Base-by-base conservation (phyloP, 768 basidiomycete genomes). In the Gymnopilus dilepis region DNA sequence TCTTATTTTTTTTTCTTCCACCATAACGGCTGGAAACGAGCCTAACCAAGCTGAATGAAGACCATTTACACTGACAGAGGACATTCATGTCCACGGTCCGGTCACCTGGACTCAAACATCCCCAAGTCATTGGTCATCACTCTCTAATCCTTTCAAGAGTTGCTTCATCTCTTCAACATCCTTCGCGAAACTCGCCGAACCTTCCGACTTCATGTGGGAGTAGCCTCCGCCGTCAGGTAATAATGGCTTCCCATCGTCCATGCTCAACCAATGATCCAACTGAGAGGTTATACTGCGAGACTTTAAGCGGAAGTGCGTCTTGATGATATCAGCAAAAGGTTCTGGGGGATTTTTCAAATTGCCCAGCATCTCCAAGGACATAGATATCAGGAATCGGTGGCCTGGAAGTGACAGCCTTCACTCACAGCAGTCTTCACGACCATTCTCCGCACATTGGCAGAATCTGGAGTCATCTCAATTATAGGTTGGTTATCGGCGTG, bases 391-490 rank as follows among this genome's bases (percentile, higher is more conserved):
- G 15, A 31, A 12, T 28, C 6, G 47, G 34, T 40, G 30, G 28
- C 41, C 8, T 11, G 2, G 50, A 26, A 12, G 37, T 24, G n/a
- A 50, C 3, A 6, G 28, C 28, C 31, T n/a, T 30, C 6, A 65
- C 85, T 65, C 74, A 93, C 92, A 58, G 95, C 95, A 38, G 92
- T 94, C 70, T 84, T 87, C 34, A 96, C 88, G 7, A 92, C 91
- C 96, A 97, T 97, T 17, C 96, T 81, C 26, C 96, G 86, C 33
- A 97, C 86, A 72, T 97, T 98, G 43, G 93, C 91, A 34, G 94
- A 95, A 74, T 95, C 93, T 95, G 66, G 9, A 69, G 24, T 34
- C 51, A 11, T 42, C 47, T 21, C 47, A 31, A 30, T 15, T n/a
- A 31, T n/a, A 9, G 4, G 15, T 34, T 34, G 57, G 17, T 33